Evolutionary conservation across 2,329 filamentous ascomycete genomes (phyloP).

Genomic region (Uncinocarpus reesii): DNA sequence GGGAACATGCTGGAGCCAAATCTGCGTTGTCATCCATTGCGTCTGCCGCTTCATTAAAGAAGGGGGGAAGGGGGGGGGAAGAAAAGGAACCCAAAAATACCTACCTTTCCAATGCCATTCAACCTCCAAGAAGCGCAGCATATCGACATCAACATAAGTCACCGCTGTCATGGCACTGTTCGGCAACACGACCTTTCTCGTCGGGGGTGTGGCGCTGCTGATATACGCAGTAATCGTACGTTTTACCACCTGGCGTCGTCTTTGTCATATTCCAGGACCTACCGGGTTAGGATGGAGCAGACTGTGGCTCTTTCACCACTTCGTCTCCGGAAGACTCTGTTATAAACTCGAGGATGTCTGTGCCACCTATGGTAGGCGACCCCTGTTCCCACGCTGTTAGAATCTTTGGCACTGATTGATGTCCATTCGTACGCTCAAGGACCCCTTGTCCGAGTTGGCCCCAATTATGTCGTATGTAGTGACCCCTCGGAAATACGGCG

Average conservation of each 20-base stretch:
- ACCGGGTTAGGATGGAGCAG: background rate
- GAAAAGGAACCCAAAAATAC: no score
- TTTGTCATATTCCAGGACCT: conserved; percentile 5
- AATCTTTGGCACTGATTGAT: background rate
- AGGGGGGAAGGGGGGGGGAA: no score
- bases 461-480: background rate
- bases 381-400: background rate
- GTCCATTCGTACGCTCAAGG: background rate
- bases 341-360: background rate
- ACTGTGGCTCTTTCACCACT: background rate
- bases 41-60: no score
- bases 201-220: background rate
- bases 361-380: background rate
- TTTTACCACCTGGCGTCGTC: background rate
- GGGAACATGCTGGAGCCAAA: no score
- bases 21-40: no score
- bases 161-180: conserved; percentile 1
- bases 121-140: background rate
- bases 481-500: background rate
- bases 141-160: background rate
- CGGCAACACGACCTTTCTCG: background rate
- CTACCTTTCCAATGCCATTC: no score
- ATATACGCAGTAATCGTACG: background rate
- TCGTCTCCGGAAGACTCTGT: background rate
- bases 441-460: conserved; percentile 1